Conservation (phyloP, 2,329 filamentous ascomycete species). For the Chrysoporthe austroafricana region DNA sequence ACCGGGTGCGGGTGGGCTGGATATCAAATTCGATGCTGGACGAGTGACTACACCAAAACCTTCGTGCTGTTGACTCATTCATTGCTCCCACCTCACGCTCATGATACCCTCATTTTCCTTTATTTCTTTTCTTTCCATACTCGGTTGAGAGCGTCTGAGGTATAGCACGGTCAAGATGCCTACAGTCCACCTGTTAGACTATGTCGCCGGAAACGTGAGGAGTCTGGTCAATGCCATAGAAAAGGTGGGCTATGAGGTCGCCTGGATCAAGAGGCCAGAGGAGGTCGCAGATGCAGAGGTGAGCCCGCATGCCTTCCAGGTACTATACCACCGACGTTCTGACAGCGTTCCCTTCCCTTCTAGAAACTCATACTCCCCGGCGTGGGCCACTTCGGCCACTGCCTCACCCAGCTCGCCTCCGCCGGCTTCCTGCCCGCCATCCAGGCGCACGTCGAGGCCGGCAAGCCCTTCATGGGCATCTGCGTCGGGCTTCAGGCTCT, state of each 20-base stretch:
- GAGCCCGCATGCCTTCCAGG: slow-evolving; percentile 35
- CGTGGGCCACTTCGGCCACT: slow-evolving; percentile 97
- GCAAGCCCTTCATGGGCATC: slow-evolving; percentile 98
- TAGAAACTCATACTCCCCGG: slow-evolving; percentile 94
- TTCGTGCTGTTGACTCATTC: slow-evolving; percentile 13
- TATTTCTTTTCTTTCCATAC: background rate
- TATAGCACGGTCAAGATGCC: slow-evolving; percentile 59
- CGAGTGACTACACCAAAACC: slow-evolving; percentile 10
- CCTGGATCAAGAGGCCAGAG: slow-evolving; percentile 85
- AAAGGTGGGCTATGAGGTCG: slow-evolving; percentile 88
- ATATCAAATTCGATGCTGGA: slow-evolving; percentile 22
- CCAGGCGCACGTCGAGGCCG: slow-evolving; percentile 77
- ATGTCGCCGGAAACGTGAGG: slow-evolving; percentile 94
- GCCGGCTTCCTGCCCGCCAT: slow-evolving; percentile 87
- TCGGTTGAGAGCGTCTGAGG: background rate
- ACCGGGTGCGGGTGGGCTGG: slow-evolving; percentile 12
- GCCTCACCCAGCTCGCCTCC: slow-evolving; percentile 78
- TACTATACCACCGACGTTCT: slow-evolving; percentile 34
- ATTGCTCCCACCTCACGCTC: slow-evolving; percentile 1
- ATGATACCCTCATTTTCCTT: background rate
- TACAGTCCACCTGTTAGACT: slow-evolving; percentile 79
- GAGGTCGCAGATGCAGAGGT: slow-evolving; percentile 88
- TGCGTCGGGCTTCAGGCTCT: slow-evolving; percentile 93
- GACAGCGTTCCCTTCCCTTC: background rate
- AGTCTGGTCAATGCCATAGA: slow-evolving; percentile 98